Conservation (phyloP, 83 land plant species). For the Thuja plicata region DNA sequence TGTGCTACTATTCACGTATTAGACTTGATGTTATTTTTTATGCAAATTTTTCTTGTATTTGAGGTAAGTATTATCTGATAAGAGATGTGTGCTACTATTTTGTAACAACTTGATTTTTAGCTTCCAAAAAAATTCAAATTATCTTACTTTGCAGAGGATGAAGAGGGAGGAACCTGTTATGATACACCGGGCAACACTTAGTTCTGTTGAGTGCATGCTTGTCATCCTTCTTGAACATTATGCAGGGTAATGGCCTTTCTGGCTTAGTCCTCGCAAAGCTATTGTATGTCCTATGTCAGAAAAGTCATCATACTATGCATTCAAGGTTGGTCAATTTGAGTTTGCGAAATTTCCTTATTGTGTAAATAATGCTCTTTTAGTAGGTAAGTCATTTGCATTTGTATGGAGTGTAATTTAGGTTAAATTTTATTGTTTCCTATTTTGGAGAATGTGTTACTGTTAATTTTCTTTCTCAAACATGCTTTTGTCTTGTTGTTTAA, state of each 20-base stretch:
- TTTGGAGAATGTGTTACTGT: not conserved
- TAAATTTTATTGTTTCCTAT: no score
- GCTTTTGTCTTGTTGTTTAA: not conserved
- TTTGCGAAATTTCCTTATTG: not conserved
- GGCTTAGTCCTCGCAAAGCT: conserved; percentile 99
- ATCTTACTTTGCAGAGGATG: conserved; percentile 89
- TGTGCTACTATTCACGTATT: conserved; percentile 97
- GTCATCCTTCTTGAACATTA: conserved; percentile 97
- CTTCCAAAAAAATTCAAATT: conserved; percentile 87
- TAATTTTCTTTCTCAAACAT: not conserved
- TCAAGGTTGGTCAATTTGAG: conserved; percentile 37
- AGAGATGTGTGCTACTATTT: not conserved
- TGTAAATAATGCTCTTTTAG: not conserved
- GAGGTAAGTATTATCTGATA: conserved; percentile 3
- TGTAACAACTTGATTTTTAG: conserved; percentile 91
- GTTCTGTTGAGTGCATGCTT: conserved; percentile 98
- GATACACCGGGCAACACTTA: conserved; percentile 94
- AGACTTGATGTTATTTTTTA: not conserved
- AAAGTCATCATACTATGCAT: conserved; percentile 73
- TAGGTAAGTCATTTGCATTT: not conserved
- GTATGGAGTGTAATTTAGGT: not conserved
- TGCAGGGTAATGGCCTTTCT: conserved; percentile 99
- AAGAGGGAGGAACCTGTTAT: conserved; percentile 92
- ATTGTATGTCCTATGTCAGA: conserved; percentile 97
- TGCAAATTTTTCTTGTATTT: not conserved